These are phyloP conservation scores for Rhazya stricta DNA, from an alignment of 257 asterid genomes.

Conservation along the genomic window DNA sequence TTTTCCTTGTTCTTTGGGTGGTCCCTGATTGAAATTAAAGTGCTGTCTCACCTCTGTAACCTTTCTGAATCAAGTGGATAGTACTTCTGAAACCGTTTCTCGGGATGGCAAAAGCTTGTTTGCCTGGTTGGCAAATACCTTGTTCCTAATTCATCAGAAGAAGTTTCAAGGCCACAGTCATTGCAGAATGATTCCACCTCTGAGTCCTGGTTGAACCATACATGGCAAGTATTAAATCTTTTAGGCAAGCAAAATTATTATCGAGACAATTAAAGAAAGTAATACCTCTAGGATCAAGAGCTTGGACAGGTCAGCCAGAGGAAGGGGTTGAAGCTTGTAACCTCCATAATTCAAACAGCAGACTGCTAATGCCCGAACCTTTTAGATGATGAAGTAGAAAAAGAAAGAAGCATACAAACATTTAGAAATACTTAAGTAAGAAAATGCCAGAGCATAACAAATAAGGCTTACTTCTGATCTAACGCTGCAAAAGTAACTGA, in stretches of 20 bases:
- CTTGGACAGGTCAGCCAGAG: constrained; percentile 61
- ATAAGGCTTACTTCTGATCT: not conserved
- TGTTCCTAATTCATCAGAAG: constrained; percentile 48
- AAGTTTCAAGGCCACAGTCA: constrained; percentile 61
- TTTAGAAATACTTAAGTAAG: not conserved
- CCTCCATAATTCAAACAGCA: constrained; percentile 67
- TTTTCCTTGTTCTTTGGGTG: not conserved
- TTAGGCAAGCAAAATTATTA: constrained; percentile 7
- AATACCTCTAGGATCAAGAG: constrained; percentile 70
- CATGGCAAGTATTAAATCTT: constrained; percentile 10
- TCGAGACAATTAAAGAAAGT: not conserved
- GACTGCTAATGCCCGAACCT: constrained; percentile 75
- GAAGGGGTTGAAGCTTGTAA: constrained; percentile 86
- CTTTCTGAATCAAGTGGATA: constrained; percentile 55
- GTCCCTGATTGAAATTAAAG: not conserved
- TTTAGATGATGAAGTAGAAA: constrained; percentile 7
- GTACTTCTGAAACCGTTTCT: constrained; percentile 42
- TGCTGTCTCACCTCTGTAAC: constrained; percentile 44
- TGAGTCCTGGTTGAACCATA: constrained; percentile 51
- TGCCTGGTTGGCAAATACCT: constrained; percentile 58
- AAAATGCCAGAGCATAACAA: not conserved
- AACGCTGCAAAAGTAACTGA: not conserved
- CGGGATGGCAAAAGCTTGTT: constrained; percentile 37
- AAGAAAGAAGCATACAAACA: not conserved
- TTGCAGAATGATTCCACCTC: constrained; percentile 65